Percentiles rank a stretch among this genome's conserved stretches.
Conservation (phyloP, 2,329 filamentous ascomycete species). For the Alternaria sp. region DNA sequence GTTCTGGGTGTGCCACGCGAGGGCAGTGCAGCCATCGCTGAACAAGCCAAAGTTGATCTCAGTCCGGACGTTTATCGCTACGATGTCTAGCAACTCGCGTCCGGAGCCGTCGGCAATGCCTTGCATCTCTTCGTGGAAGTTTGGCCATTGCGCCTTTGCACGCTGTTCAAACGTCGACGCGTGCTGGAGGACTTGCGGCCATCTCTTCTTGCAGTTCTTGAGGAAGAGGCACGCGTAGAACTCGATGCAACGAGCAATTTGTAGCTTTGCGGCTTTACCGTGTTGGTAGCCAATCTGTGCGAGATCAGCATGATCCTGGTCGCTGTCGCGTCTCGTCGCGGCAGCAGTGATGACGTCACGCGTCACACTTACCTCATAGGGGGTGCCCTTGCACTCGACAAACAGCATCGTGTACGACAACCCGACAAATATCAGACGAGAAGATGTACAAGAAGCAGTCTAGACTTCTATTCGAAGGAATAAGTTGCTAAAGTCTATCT, state of each 20-base stretch:
- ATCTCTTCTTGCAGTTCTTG: conserved; percentile 55
- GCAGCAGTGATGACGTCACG: conserved; percentile 21
- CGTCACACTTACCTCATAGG: conserved; percentile 48
- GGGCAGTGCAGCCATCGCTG: conserved; percentile 63
- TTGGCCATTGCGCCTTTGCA: conserved; percentile 53
- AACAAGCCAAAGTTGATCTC: conserved; percentile 66
- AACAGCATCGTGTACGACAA: conserved; percentile 43
- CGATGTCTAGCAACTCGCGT: conserved; percentile 57
- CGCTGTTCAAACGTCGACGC: conserved; percentile 57
- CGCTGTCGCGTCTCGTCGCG: not conserved
- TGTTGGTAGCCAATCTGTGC: conserved; percentile 58
- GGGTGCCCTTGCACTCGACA: conserved; percentile 51
- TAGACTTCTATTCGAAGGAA: not conserved
- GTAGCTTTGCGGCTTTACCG: conserved; percentile 48
- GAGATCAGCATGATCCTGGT: not conserved
- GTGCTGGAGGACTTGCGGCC: conserved; percentile 54
- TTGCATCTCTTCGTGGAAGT: conserved; percentile 54
- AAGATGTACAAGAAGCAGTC: not conserved
- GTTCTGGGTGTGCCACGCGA: conserved; percentile 53
- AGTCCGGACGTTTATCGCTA: conserved; percentile 64
- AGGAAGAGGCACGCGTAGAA: conserved; percentile 59
- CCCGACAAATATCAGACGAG: not conserved
- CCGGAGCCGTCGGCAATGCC: conserved; percentile 62
- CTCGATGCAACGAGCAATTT: conserved; percentile 53
- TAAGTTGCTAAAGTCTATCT: not conserved